Evolutionary conservation across 148 eudicot species (phyloP).

Genomic region (Camellia lanceoleosa): DNA sequence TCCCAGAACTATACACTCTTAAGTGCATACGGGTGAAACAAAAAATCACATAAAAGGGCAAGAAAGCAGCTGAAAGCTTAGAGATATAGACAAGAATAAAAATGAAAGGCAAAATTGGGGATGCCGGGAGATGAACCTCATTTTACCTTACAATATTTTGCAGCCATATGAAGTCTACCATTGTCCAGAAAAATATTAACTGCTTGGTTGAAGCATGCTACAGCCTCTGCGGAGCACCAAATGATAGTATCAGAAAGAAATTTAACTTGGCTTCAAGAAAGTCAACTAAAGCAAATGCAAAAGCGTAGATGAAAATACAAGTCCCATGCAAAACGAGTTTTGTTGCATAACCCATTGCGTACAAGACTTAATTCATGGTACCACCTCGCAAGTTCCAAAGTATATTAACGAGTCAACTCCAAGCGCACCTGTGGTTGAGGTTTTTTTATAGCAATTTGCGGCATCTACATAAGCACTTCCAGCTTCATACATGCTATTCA

Average conservation of each 20-base stretch:
- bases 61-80: background rate
- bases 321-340: too few species aligned
- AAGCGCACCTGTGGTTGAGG: constrained; percentile 31
- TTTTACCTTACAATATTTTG: constrained; percentile 70
- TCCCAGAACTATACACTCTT: too few species aligned
- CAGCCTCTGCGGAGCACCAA: constrained; percentile 38
- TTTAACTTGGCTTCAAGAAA: background rate
- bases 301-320: too few species aligned
- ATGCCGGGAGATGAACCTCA: background rate
- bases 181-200: constrained; percentile 60
- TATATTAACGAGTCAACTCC: background rate
- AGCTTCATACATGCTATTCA: constrained; percentile 34
- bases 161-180: constrained; percentile 72
- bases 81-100: background rate
- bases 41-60: too few species aligned
- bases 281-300: background rate
- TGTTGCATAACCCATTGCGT: too few species aligned
- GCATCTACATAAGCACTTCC: constrained; percentile 43
- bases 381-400: background rate
- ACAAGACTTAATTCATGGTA: too few species aligned
- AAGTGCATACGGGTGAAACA: too few species aligned
- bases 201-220: constrained; percentile 56
- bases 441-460: constrained; percentile 47
- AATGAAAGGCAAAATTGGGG: background rate
- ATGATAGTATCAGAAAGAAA: background rate